Conservation (phyloP, 2,329 filamentous ascomycete genomes). For the Diaporthe sp. region DNA sequence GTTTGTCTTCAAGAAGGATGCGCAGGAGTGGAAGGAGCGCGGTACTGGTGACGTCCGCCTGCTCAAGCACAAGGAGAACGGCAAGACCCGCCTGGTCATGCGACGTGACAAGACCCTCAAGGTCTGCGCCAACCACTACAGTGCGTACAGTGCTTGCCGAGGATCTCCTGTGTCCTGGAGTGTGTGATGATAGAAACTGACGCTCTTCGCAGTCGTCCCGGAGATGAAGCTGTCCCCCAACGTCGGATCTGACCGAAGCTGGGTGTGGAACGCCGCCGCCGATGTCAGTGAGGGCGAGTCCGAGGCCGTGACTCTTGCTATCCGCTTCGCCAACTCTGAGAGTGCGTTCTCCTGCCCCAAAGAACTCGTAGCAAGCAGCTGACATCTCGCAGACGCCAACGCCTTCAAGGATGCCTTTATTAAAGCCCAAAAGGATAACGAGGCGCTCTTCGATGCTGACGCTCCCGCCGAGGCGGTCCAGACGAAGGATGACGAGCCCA, state of each 20-base stretch:
- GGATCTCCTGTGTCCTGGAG: too few species aligned
- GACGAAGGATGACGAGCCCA: slow-evolving; percentile 48
- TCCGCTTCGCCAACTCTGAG: slow-evolving; percentile 97
- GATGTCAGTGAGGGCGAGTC: slow-evolving; percentile 99
- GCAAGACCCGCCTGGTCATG: slow-evolving; percentile 98
- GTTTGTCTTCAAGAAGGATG: slow-evolving; percentile 95
- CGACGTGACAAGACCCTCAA: slow-evolving; percentile 99
- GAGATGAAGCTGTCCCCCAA: slow-evolving; percentile 99
- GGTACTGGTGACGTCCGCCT: slow-evolving; percentile 96
- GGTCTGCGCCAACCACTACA: slow-evolving; percentile 99
- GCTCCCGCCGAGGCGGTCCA: slow-evolving; percentile 55
- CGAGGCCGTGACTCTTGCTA: slow-evolving; percentile 94
- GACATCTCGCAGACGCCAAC: slow-evolving; percentile 82
- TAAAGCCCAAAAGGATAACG: slow-evolving; percentile 97
- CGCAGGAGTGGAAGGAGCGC: slow-evolving; percentile 98
- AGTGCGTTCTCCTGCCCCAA: slow-evolving; percentile 71
- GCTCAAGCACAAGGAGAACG: slow-evolving; percentile 98
- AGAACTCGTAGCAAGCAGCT: slow-evolving; percentile 41
- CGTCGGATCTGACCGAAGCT: slow-evolving; percentile 96
- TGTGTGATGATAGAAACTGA: slow-evolving; percentile 3
- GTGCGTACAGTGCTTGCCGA: slow-evolving; percentile 69
- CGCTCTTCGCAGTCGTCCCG: slow-evolving; percentile 78
- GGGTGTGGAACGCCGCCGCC: slow-evolving; percentile 98
- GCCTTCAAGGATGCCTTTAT: slow-evolving; percentile 97
- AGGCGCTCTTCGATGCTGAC: slow-evolving; percentile 77